Evolutionary conservation across 495 filamentous ascomycete species (phyloP).

Genomic region (Pseudomonodictys pantanalensis): DNA sequence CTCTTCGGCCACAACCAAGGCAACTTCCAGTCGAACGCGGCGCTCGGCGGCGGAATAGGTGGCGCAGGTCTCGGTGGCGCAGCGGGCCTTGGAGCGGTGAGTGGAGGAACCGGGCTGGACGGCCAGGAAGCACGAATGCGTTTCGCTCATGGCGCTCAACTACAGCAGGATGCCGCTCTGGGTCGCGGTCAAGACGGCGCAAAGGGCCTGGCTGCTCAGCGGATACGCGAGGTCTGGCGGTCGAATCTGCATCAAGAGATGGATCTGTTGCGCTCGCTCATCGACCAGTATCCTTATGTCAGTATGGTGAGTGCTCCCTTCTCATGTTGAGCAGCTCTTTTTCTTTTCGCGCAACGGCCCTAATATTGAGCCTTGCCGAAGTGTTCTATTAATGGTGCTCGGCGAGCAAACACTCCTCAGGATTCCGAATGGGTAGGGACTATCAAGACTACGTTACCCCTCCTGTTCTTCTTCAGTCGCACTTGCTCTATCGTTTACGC

Average conservation of each 20-base stretch:
- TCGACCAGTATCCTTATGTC: slow-evolving; percentile 90
- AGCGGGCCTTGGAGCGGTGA: slow-evolving; percentile 41
- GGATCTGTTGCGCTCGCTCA: slow-evolving; percentile 68
- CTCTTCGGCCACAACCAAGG: slow-evolving; percentile 32
- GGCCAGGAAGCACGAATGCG: slow-evolving; percentile 85
- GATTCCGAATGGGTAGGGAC: neutral
- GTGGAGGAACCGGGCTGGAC: slow-evolving; percentile 76
- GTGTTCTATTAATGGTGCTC: neutral
- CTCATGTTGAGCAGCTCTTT: slow-evolving; percentile 3
- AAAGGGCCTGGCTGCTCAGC: slow-evolving; percentile 48
- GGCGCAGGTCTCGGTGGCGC: slow-evolving; percentile 38
- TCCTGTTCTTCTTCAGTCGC: too few relatives aligned
- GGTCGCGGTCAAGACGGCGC: slow-evolving; percentile 41
- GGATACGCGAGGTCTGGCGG: slow-evolving; percentile 95
- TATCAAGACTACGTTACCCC: neutral
- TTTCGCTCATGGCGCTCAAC: slow-evolving; percentile 72
- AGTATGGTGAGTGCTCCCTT: slow-evolving; percentile 71
- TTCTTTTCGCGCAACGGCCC: slow-evolving; percentile 6
- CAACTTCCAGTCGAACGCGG: slow-evolving; percentile 33
- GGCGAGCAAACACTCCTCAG: neutral
- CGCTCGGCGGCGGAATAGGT: slow-evolving; percentile 31
- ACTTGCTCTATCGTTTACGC: neutral
- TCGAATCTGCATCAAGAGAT: slow-evolving; percentile 90
- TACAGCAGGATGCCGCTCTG: slow-evolving; percentile 63
- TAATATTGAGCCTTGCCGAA: neutral